Evolutionary conservation across 2,329 filamentous ascomycete species (phyloP), one percentile per base, ranked within the genome.

Genomic region (Colletotrichum liaoningense): DNA sequence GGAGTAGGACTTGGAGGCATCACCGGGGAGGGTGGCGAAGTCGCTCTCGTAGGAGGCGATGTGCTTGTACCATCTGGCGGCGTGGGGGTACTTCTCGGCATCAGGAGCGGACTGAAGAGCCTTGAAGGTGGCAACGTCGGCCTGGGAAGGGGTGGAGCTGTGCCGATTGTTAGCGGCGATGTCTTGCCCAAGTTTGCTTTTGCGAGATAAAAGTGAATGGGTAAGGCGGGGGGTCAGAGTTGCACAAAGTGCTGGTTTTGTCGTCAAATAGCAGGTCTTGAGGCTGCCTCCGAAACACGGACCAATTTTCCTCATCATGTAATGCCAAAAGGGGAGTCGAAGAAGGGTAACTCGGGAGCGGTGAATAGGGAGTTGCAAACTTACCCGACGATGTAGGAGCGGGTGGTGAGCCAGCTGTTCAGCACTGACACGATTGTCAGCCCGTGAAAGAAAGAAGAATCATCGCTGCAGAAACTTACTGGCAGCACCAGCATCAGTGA

Each of bases 41-140:
- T 98, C 96, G 79, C 93, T 90, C 90, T 97, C 93, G 88, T 94
- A 98, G 80, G 94, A 93, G 84, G 94, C 91, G 83, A 98, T 94
- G 92, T 99, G 96, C 92, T 97, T 98, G 92, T 98, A 98, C 97
- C 97, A 99, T 86, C 97, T 93, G 83, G 94, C 95, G 82, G 93
- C 95, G 88, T 98, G 90, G 81, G 96, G 95, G 92, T 93, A 98
- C 89, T 97, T 97, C 85, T 89, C 88, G 81, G 93, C 90, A 79
- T 93, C 92, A 80, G 97, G 97, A 74, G 91, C 86, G 79, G 89
- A 86, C 82, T 89, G 92, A 84, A 98, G 86, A 81, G 94, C 94
- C 92, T 98, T 97, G 94, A 94, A 98, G 88, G 92, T 92, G 86
- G 93, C 94, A 81, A 97, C 96, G 89, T 99, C 97, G 87, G 97